Evolutionary conservation across 2,329 filamentous ascomycete species (phyloP), one percentile per base, ranked within the genome.

Genomic region (Ophiostoma sp.): DNA sequence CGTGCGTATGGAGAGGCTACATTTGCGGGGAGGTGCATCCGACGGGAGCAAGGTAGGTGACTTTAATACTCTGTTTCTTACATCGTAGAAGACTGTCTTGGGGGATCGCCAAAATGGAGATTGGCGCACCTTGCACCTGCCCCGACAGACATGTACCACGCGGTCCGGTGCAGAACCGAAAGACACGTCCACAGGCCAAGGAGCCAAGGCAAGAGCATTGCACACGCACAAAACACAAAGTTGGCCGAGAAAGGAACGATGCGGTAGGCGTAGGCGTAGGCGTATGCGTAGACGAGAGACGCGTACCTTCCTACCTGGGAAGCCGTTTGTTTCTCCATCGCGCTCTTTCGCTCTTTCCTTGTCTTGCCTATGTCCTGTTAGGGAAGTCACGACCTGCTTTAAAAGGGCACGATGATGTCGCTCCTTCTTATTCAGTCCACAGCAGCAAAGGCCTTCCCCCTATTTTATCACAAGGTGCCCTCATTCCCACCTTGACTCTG

Each of bases 201-300:
- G 15, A 45, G 42, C 42, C 42, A 45, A 12, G 42, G 42, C 19
- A 45, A 15, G n/a, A n/a, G 45, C 28, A 69, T 33, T 3, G 42
- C 28, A 22, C 64, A 68, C 45, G 17, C 7, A 52, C 45, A 48
- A 12, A 48, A 52, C 45, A 42, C 39, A 42, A 69, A n/a, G 64
- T 45, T 15, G 45, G 28, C 45, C 66, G 45, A 69, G 66, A 45
- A 69, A 69, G 66, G 66, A 36, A 69, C 66, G 66, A 66, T 64
- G 57, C 17, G 9, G 6, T 36, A 48, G 22, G 17, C 12, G 22
- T 15, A n/a, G n/a, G n/a, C n/a, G n/a, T n/a, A n/a, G n/a, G n/a
- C n/a, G n/a, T n/a, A n/a, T n/a, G n/a, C n/a, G n/a, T 4, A 22
- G 19, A 33, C 45, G 66, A 55, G 45, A 5, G 45, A 69, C 66